A percentile compares a stretch with the other conserved stretches of the same genome.
Conservation (phyloP, 768 basidiomycete species). For the Tremella fuciformis region DNA sequence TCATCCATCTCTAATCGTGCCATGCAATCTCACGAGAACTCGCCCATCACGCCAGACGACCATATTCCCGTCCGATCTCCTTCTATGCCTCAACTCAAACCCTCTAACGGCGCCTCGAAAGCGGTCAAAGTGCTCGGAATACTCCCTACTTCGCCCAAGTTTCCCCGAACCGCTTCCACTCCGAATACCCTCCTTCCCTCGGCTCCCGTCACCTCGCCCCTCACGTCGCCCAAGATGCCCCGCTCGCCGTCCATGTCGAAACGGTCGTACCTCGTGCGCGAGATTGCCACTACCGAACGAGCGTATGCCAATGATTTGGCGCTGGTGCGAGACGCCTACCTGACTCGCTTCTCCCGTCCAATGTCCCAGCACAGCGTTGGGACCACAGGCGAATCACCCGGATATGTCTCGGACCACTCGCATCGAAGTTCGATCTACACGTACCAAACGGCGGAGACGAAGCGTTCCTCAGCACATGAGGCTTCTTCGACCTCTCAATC, state of each 20-base stretch:
- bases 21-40: neutral
- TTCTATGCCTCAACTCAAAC: conserved; percentile 20
- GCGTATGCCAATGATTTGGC: conserved; percentile 51
- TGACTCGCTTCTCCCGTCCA: conserved; percentile 38
- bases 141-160: neutral
- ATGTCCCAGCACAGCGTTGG: conserved; percentile 18
- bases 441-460: conserved; percentile 37
- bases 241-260: conserved; percentile 40
- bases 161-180: neutral
- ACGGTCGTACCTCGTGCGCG: conserved; percentile 50
- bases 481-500: neutral
- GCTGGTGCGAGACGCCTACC: conserved; percentile 50
- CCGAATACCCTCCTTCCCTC: neutral
- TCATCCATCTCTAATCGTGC: conserved; percentile 9
- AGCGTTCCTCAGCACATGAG: conserved; percentile 21
- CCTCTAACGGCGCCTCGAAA: conserved; percentile 9
- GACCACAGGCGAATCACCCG: conserved; percentile 7
- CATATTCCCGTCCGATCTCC: conserved; percentile 16
- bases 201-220: conserved; percentile 10
- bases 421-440: conserved; percentile 36
- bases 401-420: conserved; percentile 21
- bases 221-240: conserved; percentile 24
- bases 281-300: conserved; percentile 50
- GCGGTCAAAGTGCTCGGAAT: conserved; percentile 17
- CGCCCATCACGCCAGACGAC: conserved; percentile 3